Conservation (phyloP, 1,139 yeast genomes). For the Saccharomyces hybrid region DNA sequence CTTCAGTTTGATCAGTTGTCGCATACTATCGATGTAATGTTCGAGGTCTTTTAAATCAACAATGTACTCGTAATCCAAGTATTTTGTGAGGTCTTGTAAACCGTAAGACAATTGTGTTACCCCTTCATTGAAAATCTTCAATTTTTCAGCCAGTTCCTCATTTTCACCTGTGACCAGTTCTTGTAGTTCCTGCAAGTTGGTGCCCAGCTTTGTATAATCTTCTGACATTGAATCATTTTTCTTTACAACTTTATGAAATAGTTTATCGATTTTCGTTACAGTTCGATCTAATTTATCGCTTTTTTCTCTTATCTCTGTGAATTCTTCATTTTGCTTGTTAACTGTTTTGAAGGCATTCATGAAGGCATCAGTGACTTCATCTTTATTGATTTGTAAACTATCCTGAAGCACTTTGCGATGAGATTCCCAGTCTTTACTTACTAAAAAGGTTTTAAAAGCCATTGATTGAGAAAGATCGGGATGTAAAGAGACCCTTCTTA, state of each 20-base stretch:
- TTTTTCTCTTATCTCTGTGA: constrained; percentile 74
- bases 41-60: constrained; percentile 82
- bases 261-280: constrained; percentile 66
- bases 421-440: constrained; percentile 77
- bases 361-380: constrained; percentile 65
- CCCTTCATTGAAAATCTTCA: constrained; percentile 47
- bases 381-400: constrained; percentile 18
- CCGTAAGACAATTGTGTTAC: constrained; percentile 43
- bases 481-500: constrained; percentile 66
- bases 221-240: constrained; percentile 64
- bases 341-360: constrained; percentile 88
- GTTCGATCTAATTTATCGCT: constrained; percentile 81
- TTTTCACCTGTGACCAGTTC: constrained; percentile 40
- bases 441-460: constrained; percentile 67
- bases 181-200: constrained; percentile 63
- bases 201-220: constrained; percentile 67
- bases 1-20: constrained; percentile 68
- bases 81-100: constrained; percentile 45
- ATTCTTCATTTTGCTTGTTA: constrained; percentile 68
- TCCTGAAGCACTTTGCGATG: constrained; percentile 45
- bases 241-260: constrained; percentile 64
- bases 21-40: constrained; percentile 72
- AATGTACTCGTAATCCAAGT: constrained; percentile 73
- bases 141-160: constrained; percentile 41
- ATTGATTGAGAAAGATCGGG: constrained; percentile 64